Conservation (phyloP, 2,329 filamentous ascomycete genomes). For the Myriangium duriaei region DNA sequence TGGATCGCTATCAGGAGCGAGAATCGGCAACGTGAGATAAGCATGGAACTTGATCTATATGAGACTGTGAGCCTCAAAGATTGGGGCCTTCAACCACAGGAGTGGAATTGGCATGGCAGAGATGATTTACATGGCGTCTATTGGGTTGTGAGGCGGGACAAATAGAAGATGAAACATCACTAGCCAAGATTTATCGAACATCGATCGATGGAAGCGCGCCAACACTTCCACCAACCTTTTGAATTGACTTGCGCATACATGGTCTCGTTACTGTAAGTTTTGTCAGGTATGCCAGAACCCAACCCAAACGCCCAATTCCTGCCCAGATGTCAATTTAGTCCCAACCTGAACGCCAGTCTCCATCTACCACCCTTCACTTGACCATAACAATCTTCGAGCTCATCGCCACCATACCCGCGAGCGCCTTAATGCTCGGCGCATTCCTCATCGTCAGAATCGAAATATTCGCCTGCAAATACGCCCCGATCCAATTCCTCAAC, state of each 20-base stretch:
- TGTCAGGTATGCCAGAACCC: too few species aligned
- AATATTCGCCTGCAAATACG: constrained; percentile 1
- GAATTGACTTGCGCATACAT: too few species aligned
- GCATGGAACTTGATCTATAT: background rate
- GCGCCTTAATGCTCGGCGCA: background rate
- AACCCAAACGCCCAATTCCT: too few species aligned
- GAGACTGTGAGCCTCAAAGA: background rate
- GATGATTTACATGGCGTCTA: background rate
- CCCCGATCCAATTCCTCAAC: constrained; percentile 7
- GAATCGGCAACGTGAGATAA: background rate
- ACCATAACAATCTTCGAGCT: background rate
- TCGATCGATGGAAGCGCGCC: too few species aligned
- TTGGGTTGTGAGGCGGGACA: background rate
- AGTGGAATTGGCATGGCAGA: background rate
- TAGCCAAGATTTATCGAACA: too few species aligned
- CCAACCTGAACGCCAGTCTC: too few species aligned
- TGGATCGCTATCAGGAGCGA: background rate
- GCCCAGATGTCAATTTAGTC: too few species aligned
- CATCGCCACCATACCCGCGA: background rate
- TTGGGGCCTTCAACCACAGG: background rate
- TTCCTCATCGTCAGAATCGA: background rate
- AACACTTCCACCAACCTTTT: too few species aligned
- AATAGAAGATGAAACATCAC: too few species aligned
- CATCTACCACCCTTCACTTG: too few species aligned
- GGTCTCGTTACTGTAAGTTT: too few species aligned